Evolutionary conservation across 1,284 basidiomycete species (phyloP), one percentile per base, ranked within the genome.

Genomic region (Inonotus obliquus): DNA sequence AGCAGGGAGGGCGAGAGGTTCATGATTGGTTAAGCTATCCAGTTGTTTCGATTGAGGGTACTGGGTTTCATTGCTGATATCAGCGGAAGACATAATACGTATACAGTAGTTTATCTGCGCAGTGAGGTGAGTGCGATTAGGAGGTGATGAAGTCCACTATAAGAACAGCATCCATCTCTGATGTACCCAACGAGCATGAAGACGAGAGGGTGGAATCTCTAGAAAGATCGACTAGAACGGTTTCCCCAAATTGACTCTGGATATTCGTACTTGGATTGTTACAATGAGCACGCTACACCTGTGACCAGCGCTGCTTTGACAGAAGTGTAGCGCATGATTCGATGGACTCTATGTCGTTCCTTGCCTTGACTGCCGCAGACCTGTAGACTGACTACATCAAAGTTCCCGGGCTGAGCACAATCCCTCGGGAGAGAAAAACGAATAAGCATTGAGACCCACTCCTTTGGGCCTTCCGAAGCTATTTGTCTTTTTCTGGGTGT

Each of bases 1-100:
- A 5, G 51, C 51, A 27, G 59, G 59, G 37, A 54, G 59, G 3
- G 59, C 49, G 25, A 54, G 59, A 35, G 45, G 25, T 29, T 41
- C 17, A 19, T 23, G n/a, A 49, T 9, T 45, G 25, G 14, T 56
- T 4, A 9, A 32, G 11, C n/a, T 17, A 21, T n/a, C 17, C 19
- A 14, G 17, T 11, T 44, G 10, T 44, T n/a, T 17, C 11, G 41
- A n/a, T 14, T 9, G 11, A 6, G 10, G 41, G 41, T 44, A 17
- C 19, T n/a, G 41, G 32, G 4, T 32, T 32, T 32, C 32, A 9
- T 4, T 4, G 32, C 4, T 4, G 11, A 17, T 14, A 21, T n/a
- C n/a, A n/a, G n/a, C 17, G 2, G 41, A 44, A 14, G 41, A 56
- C 54, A 56, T 56, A 21, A 2, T 47, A n/a, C 10, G 13, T 49